Percentiles rank a stretch among this genome's conserved stretches.
These are phyloP conservation scores for Orobanche coerulescens DNA, from an alignment of 257 asterid species.

Conservation along the genomic window DNA sequence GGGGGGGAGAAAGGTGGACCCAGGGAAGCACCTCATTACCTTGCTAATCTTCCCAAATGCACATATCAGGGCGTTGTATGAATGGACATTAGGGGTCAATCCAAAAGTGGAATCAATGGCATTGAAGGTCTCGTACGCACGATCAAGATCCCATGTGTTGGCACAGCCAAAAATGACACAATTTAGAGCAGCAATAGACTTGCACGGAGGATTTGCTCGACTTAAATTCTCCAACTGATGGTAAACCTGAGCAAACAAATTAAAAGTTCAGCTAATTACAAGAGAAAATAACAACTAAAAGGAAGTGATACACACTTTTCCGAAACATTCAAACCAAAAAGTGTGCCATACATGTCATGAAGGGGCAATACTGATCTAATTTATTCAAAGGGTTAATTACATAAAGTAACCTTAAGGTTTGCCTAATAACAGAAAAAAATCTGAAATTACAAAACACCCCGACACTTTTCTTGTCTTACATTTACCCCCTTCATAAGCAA, in stretches of 20 bases:
- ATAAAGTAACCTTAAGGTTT: too few relatives aligned
- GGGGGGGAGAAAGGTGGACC: not conserved
- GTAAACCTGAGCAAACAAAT: conserved; percentile 63
- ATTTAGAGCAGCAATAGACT: conserved; percentile 72
- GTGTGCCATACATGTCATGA: not conserved
- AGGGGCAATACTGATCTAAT: not conserved
- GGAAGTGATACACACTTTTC: not conserved
- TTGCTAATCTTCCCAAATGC: conserved; percentile 66
- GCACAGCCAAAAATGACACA: conserved; percentile 82
- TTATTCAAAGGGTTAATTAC: not conserved
- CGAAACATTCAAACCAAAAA: not conserved
- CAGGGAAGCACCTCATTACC: conserved; percentile 38
- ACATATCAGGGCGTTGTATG: conserved; percentile 68
- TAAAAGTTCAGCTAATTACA: conserved; percentile 21
- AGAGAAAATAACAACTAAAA: not conserved
- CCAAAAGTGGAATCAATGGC: conserved; percentile 56
- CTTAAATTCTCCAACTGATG: conserved; percentile 81
- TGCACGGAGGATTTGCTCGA: conserved; percentile 56
- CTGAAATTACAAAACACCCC: too few relatives aligned
- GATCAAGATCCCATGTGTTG: conserved; percentile 85
- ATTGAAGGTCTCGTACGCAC: conserved; percentile 72
- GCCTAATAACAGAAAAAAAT: too few relatives aligned
- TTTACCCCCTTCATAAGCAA: too few relatives aligned
- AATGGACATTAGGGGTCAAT: conserved; percentile 63
- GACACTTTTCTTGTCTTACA: too few relatives aligned